Base-by-base conservation (phyloP, 306 rosid species). In the Abrus precatorius region DNA sequence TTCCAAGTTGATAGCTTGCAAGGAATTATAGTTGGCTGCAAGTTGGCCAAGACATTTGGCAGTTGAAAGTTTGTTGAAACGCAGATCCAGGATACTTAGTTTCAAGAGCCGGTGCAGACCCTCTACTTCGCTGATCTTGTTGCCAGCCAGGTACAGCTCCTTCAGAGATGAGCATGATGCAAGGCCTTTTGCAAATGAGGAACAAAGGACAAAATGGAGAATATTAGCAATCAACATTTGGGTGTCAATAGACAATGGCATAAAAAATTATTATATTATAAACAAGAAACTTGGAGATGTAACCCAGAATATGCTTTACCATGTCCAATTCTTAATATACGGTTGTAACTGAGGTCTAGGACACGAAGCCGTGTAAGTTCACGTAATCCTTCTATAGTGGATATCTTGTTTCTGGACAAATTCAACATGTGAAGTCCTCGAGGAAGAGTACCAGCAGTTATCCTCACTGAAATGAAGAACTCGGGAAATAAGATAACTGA, bases 41-140 rank as follows among this genome's bases (percentile, higher is more conserved):
- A 93, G 97, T 65, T 93, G 99, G 69, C 97, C 98, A 8, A 96
- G 93, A 76, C 97, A 90, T 82, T 96, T 96, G n/a, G 91, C 86
- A 9, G 98, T 96, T 7, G 99, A 96, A 77, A 96, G 85, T 80
- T 93, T 93, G 86, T 96, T 96, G 34, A 87, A 90, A 20, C 99
- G 94, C 59, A 96, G 88, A 86, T 96, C 97, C 79, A 93, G 84
- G 68, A 93, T 80, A n/a, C 82, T 84, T 80, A 95, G 72, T 85
- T 95, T 95, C 82, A 95, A 82, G 43, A 95, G 91, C 36, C 99
- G 97, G 88, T 95, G 99, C 74, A 95, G 91, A 81, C 99, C 98
- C 89, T 95, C 99, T 5, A 95, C 98, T 84, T 95, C 99, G 3
- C 97, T 90, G 71, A 95, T 93, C 77, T 93, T 95, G 86, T 95